Conservation (phyloP, 306 rosid genomes). For the Cicer bijugum region DNA sequence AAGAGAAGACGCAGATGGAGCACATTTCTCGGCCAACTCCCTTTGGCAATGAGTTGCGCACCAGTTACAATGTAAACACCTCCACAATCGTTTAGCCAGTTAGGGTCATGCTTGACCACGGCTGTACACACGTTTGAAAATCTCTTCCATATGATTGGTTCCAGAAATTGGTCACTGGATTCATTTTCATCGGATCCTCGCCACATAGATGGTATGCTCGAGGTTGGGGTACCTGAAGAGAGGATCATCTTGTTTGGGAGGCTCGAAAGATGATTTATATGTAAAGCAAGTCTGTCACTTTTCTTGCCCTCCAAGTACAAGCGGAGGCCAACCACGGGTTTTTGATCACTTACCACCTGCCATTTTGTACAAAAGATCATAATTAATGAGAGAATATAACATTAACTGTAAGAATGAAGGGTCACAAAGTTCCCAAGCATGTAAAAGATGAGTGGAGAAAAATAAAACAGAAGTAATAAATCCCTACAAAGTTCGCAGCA, state of each 20-base stretch:
- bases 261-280: conserved; percentile 87
- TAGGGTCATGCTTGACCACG: conserved; percentile 78
- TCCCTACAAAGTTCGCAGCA: conserved; percentile 30
- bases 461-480: conserved; percentile 19
- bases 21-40: conserved; percentile 85
- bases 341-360: conserved; percentile 78
- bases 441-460: conserved; percentile 17
- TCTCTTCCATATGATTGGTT: conserved; percentile 84
- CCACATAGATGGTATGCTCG: conserved; percentile 58
- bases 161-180: conserved; percentile 61
- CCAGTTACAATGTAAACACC: conserved; percentile 92
- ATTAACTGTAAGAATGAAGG: conserved; percentile 16
- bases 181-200: conserved; percentile 78
- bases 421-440: not conserved
- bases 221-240: conserved; percentile 50
- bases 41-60: conserved; percentile 81
- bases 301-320: conserved; percentile 83
- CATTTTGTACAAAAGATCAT: conserved; percentile 40
- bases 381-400: conserved; percentile 34
- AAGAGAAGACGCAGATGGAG: conserved; percentile 87
- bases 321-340: conserved; percentile 94
- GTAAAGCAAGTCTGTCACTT: conserved; percentile 76
- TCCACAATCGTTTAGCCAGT: conserved; percentile 67
- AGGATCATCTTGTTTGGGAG: conserved; percentile 75
- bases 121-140: conserved; percentile 86